Evolutionary conservation across 1,284 basidiomycete species (phyloP), one percentile per base, ranked within the genome.

Genomic region (Puccinia hordei): DNA sequence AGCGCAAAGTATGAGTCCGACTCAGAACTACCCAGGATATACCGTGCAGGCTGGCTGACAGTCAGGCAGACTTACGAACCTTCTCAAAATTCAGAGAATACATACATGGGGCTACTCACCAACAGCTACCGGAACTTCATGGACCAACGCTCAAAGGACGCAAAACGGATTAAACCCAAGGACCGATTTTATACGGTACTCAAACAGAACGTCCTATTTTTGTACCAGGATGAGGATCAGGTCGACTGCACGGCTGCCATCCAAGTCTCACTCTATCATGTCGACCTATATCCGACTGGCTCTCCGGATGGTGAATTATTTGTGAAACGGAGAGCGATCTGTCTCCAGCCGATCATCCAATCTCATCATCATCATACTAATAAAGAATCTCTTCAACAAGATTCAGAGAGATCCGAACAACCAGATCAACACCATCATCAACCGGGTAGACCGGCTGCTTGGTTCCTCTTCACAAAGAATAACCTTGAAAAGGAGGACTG

Each of bases 161-260:
- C 92, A 15, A 92, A 91, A 83, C 88, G 89, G 57, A 90, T 91
- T 8, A 88, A 91, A 53, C 92, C 93, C 22, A 93, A 92, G 86
- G 94, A 96, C 85, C 91, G 89, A 88, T 96, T 92, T 90, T 95
- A 91, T 85, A 91, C 91, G 76, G 92, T 91, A 2, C 88, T 97
- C 84, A 96, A 95, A 88, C 92, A 92, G 63, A 91, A 90, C 83
- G 91, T 95, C 49, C 87, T 98, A 30, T 97, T 93, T 86, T 87
- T 98, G 27, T 96, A 96, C 86, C 93, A 95, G 85, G 92, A 94
- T 86, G 93, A 95, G 86, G 88, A 88, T 35, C 92, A 93, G 90
- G 89, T 89, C 63, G 93, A 96, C 83, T 94, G 92, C 86, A 91
- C 92, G 83, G 93, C 91, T 2, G 94, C 91, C 15, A 89, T 98